Evolutionary conservation across 345 rosid species (phyloP).

Genomic region (Syzygium aqueum): DNA sequence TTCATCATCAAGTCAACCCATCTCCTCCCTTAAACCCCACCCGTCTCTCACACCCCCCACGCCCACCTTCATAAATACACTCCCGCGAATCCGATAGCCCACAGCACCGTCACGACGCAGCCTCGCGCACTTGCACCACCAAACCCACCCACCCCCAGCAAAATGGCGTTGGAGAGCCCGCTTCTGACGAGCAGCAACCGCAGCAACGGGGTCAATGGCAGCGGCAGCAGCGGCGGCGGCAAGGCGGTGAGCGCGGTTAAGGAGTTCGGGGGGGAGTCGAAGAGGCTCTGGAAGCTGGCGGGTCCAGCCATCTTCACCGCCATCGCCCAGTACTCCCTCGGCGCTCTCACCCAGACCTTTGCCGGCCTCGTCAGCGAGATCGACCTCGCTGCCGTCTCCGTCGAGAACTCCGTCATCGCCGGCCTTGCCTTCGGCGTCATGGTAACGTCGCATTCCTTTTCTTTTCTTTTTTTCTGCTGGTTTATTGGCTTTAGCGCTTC

Average conservation of each 20-base stretch:
- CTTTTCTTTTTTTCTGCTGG: background rate
- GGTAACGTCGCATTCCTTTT: slow-evolving; percentile 15
- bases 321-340: slow-evolving; percentile 72
- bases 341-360: slow-evolving; percentile 85
- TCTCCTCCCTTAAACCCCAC: background rate
- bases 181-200: slow-evolving; percentile 6
- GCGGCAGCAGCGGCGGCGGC: background rate
- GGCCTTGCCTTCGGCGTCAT: slow-evolving; percentile 85
- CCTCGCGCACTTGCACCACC: background rate
- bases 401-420: slow-evolving; percentile 81
- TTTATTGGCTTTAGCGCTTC: background rate
- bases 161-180: slow-evolving; percentile 31
- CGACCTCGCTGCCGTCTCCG: slow-evolving; percentile 83
- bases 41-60: background rate
- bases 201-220: background rate
- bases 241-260: slow-evolving; percentile 2
- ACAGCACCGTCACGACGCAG: background rate
- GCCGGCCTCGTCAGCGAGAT: slow-evolving; percentile 65
- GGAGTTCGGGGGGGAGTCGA: slow-evolving; percentile 62
- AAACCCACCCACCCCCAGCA: background rate
- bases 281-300: slow-evolving; percentile 65
- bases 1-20: background rate
- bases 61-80: background rate
- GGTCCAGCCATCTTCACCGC: slow-evolving; percentile 89
- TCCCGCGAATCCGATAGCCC: background rate